These are phyloP conservation scores for Naganishia sp. DNA, from an alignment of 1,284 basidiomycete genomes.

Conservation along the genomic window DNA sequence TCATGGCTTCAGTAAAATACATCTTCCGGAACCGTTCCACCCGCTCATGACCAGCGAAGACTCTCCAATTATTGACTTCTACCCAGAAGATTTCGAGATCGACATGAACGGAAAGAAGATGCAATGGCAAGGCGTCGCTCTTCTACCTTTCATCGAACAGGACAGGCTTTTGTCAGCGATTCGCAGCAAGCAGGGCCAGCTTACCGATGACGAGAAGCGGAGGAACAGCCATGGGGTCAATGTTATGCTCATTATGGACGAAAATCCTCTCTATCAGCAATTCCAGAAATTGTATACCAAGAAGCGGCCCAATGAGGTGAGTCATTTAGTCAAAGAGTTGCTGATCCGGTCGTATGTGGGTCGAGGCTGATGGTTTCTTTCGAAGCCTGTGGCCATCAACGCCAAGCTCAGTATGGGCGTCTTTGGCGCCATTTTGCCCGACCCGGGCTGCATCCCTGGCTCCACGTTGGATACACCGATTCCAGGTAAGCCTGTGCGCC, in stretches of 20 bases:
- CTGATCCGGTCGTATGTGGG: constrained; percentile 52
- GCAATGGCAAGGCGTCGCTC: constrained; percentile 97
- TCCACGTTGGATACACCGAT: constrained; percentile 84
- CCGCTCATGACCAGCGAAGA: constrained; percentile 81
- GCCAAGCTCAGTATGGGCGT: constrained; percentile 72
- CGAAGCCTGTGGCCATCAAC: constrained; percentile 62
- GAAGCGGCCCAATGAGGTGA: constrained; percentile 74
- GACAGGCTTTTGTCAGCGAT: constrained; percentile 80
- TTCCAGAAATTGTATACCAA: constrained; percentile 89
- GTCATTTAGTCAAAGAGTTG: constrained; percentile 43
- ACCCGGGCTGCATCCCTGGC: constrained; percentile 86
- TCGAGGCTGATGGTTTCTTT: constrained; percentile 65
- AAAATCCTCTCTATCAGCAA: constrained; percentile 79
- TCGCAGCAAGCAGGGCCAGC: constrained; percentile 67
- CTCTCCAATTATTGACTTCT: constrained; percentile 96
- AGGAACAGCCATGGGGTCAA: constrained; percentile 86
- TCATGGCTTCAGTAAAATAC: constrained; percentile 64
- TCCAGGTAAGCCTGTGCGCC: constrained; percentile 24
- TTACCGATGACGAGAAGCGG: constrained; percentile 77
- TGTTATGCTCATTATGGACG: constrained; percentile 80
- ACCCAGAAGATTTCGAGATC: constrained; percentile 86
- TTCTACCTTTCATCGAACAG: constrained; percentile 94
- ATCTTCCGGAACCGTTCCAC: constrained; percentile 86
- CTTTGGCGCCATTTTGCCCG: constrained; percentile 74
- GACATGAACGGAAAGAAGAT: constrained; percentile 99